Base-by-base conservation (phyloP, 768 basidiomycete species). In the Tulasnella sp. region DNA sequence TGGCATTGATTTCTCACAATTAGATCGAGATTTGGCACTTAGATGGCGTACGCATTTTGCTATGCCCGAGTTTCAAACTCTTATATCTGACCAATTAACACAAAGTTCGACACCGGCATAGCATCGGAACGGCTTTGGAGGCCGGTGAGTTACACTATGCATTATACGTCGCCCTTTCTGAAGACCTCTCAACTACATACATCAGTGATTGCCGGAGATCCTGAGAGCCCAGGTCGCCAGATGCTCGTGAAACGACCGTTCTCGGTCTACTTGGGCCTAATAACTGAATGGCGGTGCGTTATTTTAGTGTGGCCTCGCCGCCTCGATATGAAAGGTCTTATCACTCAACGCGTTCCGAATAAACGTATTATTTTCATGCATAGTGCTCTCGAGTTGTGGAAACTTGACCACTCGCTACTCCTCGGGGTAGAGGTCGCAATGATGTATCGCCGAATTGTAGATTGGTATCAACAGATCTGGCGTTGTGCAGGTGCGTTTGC, bases 1-100 rank as follows among this genome's bases (percentile, higher is more conserved):
- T 21, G 50, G 58, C 11, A 32, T 48, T 17, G 47, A 59, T 32
- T 59, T 59, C 58, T 50, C 58, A 10, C 3, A 38, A 3, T 19
- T 59, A n/a, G 50, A 59, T 15, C 44, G 58, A 17, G 48, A 34
- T 32, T 32, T 32, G 19, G 58, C 58, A 2, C 49, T 59, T 45
- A 30, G 50, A 13, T 59, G 58, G 58, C 24, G 58, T 59, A 59
- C 29, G 58, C 15, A 19, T 21, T 3, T 32, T 3, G 2, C 29
- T 58, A n/a, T 51, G 7, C 47, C 47, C 47, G 19, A 23, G 19
- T 29, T 48, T 48, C n/a, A 13, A 29, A n/a, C n/a, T 5, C 47
- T 29, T n/a, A 21, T 29, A 48, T n/a, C n/a, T 11, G 27, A 5
- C n/a, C 7, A 48, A n/a, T 5, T 21, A 21, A n/a, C 27, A 7